These are phyloP conservation scores for Medicago ruthenica DNA, from an alignment of 306 rosid genomes.

Conservation along the genomic window DNA sequence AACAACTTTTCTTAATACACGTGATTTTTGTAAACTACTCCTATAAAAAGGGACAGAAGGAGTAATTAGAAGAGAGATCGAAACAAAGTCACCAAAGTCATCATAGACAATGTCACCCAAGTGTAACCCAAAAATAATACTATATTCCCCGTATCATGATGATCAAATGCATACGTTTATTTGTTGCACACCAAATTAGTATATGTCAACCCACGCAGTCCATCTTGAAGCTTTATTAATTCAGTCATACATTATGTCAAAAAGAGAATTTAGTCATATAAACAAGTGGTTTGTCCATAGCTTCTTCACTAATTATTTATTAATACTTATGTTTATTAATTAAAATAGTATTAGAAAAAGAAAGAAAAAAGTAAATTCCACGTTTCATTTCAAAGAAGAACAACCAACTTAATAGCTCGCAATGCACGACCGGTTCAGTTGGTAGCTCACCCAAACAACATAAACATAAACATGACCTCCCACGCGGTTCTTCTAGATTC, in stretches of 20 bases:
- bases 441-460: constrained; percentile 29
- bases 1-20: too few species aligned
- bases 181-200: constrained; percentile 30
- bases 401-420: constrained; percentile 33
- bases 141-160: not conserved
- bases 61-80: too few species aligned
- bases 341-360: too few species aligned
- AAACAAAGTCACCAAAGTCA: too few species aligned
- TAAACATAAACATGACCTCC: not conserved
- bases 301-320: too few species aligned
- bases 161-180: constrained; percentile 9
- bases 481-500: constrained; percentile 32
- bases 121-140: too few species aligned
- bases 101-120: too few species aligned
- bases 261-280: not conserved
- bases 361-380: not conserved
- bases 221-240: constrained; percentile 30
- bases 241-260: not conserved
- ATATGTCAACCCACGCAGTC: constrained; percentile 40
- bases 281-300: not conserved
- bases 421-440: constrained; percentile 35
- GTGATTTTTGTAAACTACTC: too few species aligned
- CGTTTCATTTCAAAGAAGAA: constrained; percentile 37
- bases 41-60: too few species aligned
- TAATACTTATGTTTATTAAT: too few species aligned